phyloP scores from a whole-genome alignment of 805 yeast species.

The Candida fluviatilis region DNA sequence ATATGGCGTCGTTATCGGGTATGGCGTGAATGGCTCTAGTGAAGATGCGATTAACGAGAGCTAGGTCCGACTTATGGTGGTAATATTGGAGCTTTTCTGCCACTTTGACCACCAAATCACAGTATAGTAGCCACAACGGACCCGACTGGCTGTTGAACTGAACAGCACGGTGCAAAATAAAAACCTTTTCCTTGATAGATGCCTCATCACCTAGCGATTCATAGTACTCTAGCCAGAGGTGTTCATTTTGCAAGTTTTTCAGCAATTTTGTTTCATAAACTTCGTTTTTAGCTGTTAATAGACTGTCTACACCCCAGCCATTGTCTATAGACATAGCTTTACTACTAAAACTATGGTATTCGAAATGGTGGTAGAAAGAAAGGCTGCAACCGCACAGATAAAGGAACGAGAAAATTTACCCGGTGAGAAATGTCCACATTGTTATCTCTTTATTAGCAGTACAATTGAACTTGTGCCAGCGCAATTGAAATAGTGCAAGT shows the following conservation, averaged over 20 bases:
- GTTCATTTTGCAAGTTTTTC: constrained; percentile 28
- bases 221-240: constrained; percentile 45
- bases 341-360: not conserved
- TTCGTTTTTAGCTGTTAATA: constrained; percentile 23
- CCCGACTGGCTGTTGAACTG: constrained; percentile 39
- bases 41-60: constrained; percentile 39
- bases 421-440: too few relatives aligned
- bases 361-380: not conserved
- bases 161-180: constrained; percentile 52
- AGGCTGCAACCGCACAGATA: too few relatives aligned
- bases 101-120: constrained; percentile 36
- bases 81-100: constrained; percentile 23
- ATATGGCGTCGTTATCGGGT: constrained; percentile 40
- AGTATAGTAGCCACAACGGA: constrained; percentile 52
- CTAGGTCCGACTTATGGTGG: constrained; percentile 25
- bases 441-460: too few relatives aligned
- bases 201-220: constrained; percentile 15
- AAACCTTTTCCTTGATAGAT: constrained; percentile 32
- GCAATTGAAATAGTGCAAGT: too few relatives aligned
- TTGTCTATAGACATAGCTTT: not conserved
- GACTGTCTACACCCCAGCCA: constrained; percentile 18
- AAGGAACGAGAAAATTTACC: too few relatives aligned
- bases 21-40: constrained; percentile 39
- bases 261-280: constrained; percentile 32
- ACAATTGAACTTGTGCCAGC: too few relatives aligned